A percentile compares a stretch with the other conserved stretches of the same genome.
phyloP scores from a whole-genome alignment of 1,284 basidiomycete species.

The Sporisorium exsertum region DNA sequence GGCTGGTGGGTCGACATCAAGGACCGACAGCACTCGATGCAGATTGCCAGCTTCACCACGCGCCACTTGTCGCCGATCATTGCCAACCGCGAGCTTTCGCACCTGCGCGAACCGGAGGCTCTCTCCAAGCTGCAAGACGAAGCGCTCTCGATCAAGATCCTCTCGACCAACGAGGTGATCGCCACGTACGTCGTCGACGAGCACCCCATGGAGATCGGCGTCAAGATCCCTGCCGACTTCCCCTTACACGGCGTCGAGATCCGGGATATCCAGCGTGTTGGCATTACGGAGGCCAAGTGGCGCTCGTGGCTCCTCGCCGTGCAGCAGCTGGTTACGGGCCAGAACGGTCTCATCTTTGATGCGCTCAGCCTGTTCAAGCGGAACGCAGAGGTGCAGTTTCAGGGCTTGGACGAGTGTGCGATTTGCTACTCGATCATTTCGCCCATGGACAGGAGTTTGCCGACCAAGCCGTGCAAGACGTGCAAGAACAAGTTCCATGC shows the following conservation, averaged over 20 bases:
- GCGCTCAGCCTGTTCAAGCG: slow-evolving; percentile 93
- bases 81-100: slow-evolving; percentile 83
- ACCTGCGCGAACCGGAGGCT: slow-evolving; percentile 78
- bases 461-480: slow-evolving; percentile 89
- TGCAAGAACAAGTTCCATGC: slow-evolving; percentile 94
- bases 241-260: slow-evolving; percentile 90
- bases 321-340: slow-evolving; percentile 83
- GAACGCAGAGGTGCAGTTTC: slow-evolving; percentile 78
- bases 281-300: slow-evolving; percentile 89
- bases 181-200: slow-evolving; percentile 88
- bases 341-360: slow-evolving; percentile 93
- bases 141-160: slow-evolving; percentile 76
- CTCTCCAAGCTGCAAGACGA: slow-evolving; percentile 81
- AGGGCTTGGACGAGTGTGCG: slow-evolving; percentile 67
- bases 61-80: slow-evolving; percentile 91
- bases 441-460: slow-evolving; percentile 86
- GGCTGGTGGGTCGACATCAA: slow-evolving; percentile 88
- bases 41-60: slow-evolving; percentile 83
- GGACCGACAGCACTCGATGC: slow-evolving; percentile 84
- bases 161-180: slow-evolving; percentile 76
- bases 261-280: slow-evolving; percentile 81
- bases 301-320: slow-evolving; percentile 92
- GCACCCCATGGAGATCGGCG: slow-evolving; percentile 88
- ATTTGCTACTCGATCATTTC: slow-evolving; percentile 83
- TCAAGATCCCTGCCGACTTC: slow-evolving; percentile 90